A percentile compares a stretch with the other conserved stretches of the same genome.
Evolutionary conservation across 2,329 filamentous ascomycete genomes (phyloP).

Genomic region (Fusarium sp.): DNA sequence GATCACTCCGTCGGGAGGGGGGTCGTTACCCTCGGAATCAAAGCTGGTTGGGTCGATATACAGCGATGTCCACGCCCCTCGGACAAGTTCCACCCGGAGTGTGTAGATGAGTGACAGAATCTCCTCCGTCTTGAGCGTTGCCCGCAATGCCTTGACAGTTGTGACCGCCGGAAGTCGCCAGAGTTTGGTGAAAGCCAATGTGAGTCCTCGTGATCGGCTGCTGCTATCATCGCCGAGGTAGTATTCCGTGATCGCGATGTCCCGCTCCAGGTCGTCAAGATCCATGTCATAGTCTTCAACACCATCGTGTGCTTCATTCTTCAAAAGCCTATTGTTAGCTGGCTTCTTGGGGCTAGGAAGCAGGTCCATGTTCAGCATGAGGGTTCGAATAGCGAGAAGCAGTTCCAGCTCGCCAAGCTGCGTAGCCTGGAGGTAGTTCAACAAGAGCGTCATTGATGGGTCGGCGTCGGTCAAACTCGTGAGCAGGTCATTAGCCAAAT

Average conservation of each 20-base stretch:
- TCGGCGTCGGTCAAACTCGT: slow-evolving; percentile 76
- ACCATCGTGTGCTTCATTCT: slow-evolving; percentile 49
- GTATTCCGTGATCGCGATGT: slow-evolving; percentile 78
- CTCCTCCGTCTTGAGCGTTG: slow-evolving; percentile 76
- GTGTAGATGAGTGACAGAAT: slow-evolving; percentile 81
- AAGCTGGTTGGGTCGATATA: slow-evolving; percentile 74
- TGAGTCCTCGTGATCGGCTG: slow-evolving; percentile 75
- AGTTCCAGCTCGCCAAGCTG: slow-evolving; percentile 78
- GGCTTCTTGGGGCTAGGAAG: slow-evolving; percentile 60
- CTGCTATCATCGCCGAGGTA: slow-evolving; percentile 76
- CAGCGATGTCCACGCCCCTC: slow-evolving; percentile 82
- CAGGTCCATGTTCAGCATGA: slow-evolving; percentile 80
- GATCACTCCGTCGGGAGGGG: slow-evolving; percentile 77
- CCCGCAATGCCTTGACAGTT: slow-evolving; percentile 76
- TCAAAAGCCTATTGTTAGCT: slow-evolving; percentile 52
- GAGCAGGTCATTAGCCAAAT: slow-evolving; percentile 74
- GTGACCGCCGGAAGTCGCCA: slow-evolving; percentile 73
- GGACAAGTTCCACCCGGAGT: slow-evolving; percentile 80
- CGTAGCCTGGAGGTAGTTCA: slow-evolving; percentile 76
- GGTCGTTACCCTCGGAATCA: slow-evolving; percentile 58
- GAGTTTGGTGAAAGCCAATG: slow-evolving; percentile 78
- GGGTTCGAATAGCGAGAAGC: slow-evolving; percentile 74
- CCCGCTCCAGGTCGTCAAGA: slow-evolving; percentile 73
- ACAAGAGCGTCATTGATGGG: slow-evolving; percentile 76
- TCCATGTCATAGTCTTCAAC: slow-evolving; percentile 64